Conservation (phyloP, 768 basidiomycete genomes). For the Chalciporus piperatus region DNA sequence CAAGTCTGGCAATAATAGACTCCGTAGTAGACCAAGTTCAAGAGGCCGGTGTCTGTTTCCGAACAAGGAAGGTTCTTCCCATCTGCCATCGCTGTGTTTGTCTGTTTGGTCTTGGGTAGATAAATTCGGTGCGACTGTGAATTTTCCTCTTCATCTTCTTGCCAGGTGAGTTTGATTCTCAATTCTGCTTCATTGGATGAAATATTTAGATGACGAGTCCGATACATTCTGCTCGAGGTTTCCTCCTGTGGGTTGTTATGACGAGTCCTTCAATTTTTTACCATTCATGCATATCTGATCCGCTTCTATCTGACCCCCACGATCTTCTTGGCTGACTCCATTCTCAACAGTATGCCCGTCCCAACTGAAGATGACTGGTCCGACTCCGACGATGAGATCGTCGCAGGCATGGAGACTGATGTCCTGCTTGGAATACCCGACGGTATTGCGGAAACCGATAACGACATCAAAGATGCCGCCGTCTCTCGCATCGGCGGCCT, state of each 20-base stretch:
- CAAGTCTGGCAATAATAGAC: background rate
- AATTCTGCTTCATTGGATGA: constrained; percentile 40
- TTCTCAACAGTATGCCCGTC: constrained; percentile 38
- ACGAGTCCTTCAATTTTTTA: constrained; percentile 63
- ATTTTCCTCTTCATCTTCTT: constrained; percentile 8
- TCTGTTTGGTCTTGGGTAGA: constrained; percentile 1
- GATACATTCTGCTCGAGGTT: constrained; percentile 58
- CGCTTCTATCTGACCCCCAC: constrained; percentile 9
- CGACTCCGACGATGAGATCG: constrained; percentile 70
- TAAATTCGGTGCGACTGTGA: constrained; percentile 17
- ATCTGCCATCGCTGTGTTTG: background rate
- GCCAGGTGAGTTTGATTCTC: constrained; percentile 19
- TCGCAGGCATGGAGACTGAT: constrained; percentile 59
- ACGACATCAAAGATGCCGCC: constrained; percentile 69
- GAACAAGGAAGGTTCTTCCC: constrained; percentile 22
- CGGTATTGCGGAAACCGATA: constrained; percentile 53
- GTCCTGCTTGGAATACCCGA: constrained; percentile 82
- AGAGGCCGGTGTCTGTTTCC: background rate
- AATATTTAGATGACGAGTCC: constrained; percentile 78
- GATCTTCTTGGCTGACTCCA: constrained; percentile 3
- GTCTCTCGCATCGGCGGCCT: constrained; percentile 88
- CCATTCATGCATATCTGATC: constrained; percentile 96
- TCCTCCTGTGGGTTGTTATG: constrained; percentile 53
- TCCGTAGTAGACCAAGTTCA: background rate
- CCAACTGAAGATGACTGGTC: constrained; percentile 65